Percentiles rank a stretch among this genome's conserved stretches.
Evolutionary conservation across 2,329 filamentous ascomycete genomes (phyloP).

Genomic region (Diaporthe eres): DNA sequence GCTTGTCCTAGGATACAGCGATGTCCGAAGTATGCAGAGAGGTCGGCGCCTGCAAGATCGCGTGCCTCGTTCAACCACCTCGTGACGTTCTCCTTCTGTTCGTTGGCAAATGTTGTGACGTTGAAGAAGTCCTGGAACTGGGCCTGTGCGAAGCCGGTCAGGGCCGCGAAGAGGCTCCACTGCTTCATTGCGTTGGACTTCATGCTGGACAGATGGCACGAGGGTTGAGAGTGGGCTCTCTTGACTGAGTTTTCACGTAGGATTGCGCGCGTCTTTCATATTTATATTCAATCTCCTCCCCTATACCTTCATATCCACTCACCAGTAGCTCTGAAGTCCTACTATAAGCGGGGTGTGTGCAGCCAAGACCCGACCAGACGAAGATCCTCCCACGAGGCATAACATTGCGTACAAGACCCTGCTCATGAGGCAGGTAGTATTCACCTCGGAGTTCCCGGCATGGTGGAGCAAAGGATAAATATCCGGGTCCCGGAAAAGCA

Average conservation of each 20-base stretch:
- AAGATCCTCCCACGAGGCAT: not conserved
- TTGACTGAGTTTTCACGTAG: rapidly evolving
- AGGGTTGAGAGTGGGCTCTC: not conserved
- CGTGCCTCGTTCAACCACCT: conserved; percentile 19
- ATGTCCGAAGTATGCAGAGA: conserved; percentile 8
- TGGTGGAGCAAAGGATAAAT: conserved; percentile 7
- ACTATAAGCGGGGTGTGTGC: not conserved
- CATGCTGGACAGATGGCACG: not conserved
- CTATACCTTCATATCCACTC: no score
- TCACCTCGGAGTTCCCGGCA: not conserved
- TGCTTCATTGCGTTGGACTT: not conserved
- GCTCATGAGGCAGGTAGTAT: conserved; percentile 1
- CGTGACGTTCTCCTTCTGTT: conserved; percentile 13
- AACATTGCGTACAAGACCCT: not conserved
- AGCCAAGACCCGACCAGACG: not conserved
- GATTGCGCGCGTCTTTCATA: not conserved
- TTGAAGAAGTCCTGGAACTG: conserved; percentile 28
- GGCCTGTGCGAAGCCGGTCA: conserved; percentile 6
- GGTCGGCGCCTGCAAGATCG: not conserved
- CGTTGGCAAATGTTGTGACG: conserved; percentile 7
- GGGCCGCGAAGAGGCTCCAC: not conserved
- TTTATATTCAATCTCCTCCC: not conserved
- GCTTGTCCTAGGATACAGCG: conserved; percentile 2
- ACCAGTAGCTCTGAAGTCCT: not conserved
- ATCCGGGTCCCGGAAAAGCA: conserved; percentile 7